Base-by-base conservation (phyloP, 371 early-diverging fungal genomes). In the Lichtheimia ramosa region DNA sequence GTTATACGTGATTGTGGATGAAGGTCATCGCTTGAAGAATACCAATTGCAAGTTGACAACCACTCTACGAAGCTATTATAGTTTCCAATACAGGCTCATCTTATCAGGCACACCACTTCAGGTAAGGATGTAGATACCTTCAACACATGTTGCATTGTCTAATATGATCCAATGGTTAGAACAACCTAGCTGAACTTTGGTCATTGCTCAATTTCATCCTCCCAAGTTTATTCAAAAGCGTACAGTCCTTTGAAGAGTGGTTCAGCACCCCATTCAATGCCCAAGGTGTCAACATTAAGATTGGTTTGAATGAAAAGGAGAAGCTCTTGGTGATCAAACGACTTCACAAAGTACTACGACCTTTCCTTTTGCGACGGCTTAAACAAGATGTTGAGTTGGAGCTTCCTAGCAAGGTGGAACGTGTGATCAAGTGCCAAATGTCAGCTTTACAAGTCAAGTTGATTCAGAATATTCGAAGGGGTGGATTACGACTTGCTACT, bases 171-270 rank as follows among this genome's bases (percentile, higher is more conserved):
- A n/a, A 21, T 5, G 41, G n/a, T n/a, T 63, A 90, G 85, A 99
- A 99, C 84, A 99, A 99, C 73, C 81, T 99, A n/a, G 95, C 94
- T 15, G 99, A 99, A 76, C 72, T 99, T 60, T 99, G 99, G 99
- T 89, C 98, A 0, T 74, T 99, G 51, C 82, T 99, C 21, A 98
- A 99, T 77, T 99, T 99, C 80, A 90, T 99, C 40, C 71, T 98
- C 51, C 99, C 99, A 10, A 89, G 85, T 54, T 92, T 98, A 51
- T 99, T 99, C 81, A 92, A 96, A 70, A 94, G 94, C 58, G 93
- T 92, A 4, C 90, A 93, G 51, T 89, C 88, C 58, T 99, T 99
- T 76, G 96, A 99, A 73, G 98, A 97, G 64, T 98, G 98, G 96
- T 98, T 99, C 87, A 95, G 92, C 68, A 90, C 96, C 3, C 98